Evolutionary conservation across 2,329 filamentous ascomycete genomes (phyloP).

Genomic region (Talaromyces atroroseus): DNA sequence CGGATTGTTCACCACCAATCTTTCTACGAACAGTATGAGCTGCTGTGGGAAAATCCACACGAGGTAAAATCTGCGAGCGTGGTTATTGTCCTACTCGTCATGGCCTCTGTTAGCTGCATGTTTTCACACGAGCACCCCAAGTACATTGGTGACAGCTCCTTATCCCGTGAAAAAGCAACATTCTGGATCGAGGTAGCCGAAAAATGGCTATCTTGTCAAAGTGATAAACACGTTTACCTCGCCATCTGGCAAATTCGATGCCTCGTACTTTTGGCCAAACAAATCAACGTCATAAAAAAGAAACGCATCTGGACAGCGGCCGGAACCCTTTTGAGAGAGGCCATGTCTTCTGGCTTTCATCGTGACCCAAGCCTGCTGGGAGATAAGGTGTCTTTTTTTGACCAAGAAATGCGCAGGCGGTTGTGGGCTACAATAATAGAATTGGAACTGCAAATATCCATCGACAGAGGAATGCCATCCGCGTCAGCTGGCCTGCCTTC

Average conservation of each 20-base stretch:
- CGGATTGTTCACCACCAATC: conserved; percentile 21
- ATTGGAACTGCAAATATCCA: conserved; percentile 47
- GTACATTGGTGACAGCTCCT: conserved; percentile 18
- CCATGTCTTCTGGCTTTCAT: conserved; percentile 48
- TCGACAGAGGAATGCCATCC: conserved; percentile 47
- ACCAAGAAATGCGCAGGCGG: conserved; percentile 46
- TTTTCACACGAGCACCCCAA: conserved; percentile 9
- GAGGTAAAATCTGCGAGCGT: conserved; percentile 17
- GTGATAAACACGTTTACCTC: conserved; percentile 47
- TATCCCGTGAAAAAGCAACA: conserved; percentile 16
- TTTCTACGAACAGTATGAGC: conserved; percentile 21
- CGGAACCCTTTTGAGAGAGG: conserved; percentile 44
- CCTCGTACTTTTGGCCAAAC: conserved; percentile 43
- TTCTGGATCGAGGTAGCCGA: conserved; percentile 19
- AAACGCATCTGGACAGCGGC: conserved; percentile 48
- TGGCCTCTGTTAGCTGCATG: conserved; percentile 17
- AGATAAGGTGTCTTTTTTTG: conserved; percentile 36
- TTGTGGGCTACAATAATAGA: conserved; percentile 50
- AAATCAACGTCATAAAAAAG: conserved; percentile 44
- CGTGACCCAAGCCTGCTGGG: conserved; percentile 40
- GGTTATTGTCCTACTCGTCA: conserved; percentile 19
- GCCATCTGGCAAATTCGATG: conserved; percentile 47
- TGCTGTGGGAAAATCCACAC: conserved; percentile 14
- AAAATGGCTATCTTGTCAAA: conserved; percentile 30
- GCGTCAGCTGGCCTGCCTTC: conserved; percentile 16